These are phyloP conservation scores for Brasilioporus rufonigricans DNA, from an alignment of 768 basidiomycete genomes.

Conservation along the genomic window DNA sequence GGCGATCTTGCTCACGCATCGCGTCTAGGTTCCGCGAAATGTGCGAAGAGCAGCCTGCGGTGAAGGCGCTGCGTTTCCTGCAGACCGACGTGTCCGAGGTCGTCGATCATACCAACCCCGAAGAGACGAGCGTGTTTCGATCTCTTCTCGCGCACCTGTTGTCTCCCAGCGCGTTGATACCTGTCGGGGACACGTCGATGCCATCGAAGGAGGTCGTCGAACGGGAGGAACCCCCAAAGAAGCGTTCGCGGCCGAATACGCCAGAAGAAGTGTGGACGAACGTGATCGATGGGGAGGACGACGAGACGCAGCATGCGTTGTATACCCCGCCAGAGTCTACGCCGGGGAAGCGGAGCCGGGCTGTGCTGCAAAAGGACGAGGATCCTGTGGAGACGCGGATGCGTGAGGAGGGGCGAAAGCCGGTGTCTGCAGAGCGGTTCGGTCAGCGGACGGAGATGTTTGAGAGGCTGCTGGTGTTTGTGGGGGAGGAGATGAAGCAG, in stretches of 20 bases:
- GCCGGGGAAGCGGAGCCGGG: slow-evolving; percentile 10
- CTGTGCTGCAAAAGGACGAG: slow-evolving; percentile 29
- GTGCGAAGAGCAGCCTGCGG: slow-evolving; percentile 56
- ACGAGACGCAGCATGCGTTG: too few species aligned
- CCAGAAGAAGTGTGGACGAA: slow-evolving; percentile 43
- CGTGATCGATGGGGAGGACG: slow-evolving; percentile 35
- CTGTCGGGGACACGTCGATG: neutral
- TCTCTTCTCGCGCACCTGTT: slow-evolving; percentile 65
- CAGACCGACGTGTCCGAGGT: slow-evolving; percentile 67
- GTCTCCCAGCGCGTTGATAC: slow-evolving; percentile 29
- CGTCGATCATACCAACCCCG: slow-evolving; percentile 63
- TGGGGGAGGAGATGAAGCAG: slow-evolving; percentile 63
- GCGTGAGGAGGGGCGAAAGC: slow-evolving; percentile 28
- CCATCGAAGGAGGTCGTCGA: neutral
- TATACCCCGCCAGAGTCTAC: slow-evolving; percentile 13
- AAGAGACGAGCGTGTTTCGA: slow-evolving; percentile 63
- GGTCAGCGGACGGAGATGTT: slow-evolving; percentile 68
- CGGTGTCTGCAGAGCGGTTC: slow-evolving; percentile 49
- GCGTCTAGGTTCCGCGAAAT: slow-evolving; percentile 72
- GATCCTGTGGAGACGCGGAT: slow-evolving; percentile 17
- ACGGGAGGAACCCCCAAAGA: slow-evolving; percentile 40
- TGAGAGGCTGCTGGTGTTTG: slow-evolving; percentile 61
- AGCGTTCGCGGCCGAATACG: slow-evolving; percentile 43
- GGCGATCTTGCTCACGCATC: neutral
- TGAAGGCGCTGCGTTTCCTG: slow-evolving; percentile 69